phyloP scores from a whole-genome alignment of 2,329 filamentous ascomycete genomes.

The Exophiala sideris region DNA sequence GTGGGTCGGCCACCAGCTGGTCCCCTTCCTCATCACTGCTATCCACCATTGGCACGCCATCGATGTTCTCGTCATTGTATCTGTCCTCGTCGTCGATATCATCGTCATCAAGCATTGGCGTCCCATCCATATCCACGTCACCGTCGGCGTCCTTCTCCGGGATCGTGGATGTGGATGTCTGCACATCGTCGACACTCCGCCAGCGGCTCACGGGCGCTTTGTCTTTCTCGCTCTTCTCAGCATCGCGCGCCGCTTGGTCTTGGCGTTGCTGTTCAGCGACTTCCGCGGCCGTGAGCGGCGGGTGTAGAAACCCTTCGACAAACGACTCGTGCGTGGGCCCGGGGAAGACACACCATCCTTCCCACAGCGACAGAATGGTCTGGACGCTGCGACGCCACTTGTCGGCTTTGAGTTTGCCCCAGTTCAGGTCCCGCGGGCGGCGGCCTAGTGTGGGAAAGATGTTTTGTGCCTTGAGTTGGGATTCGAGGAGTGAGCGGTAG shows the following conservation, averaged over 20 bases:
- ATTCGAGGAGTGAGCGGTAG: conserved; percentile 76
- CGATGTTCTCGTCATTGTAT: conserved; percentile 43
- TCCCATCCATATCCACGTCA: conserved; percentile 34
- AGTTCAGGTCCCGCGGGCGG: conserved; percentile 67
- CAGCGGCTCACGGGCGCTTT: conserved; percentile 15
- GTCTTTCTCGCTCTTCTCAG: conserved; percentile 39
- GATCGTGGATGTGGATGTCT: too few relatives aligned
- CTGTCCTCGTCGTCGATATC: conserved; percentile 32
- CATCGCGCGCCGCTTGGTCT: conserved; percentile 29
- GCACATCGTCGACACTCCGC: conserved; percentile 17
- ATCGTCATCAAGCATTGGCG: conserved; percentile 32
- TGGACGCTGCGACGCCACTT: conserved; percentile 79
- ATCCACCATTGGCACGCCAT: conserved; percentile 45
- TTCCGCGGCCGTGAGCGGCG: conserved; percentile 54
- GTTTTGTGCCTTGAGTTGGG: conserved; percentile 62
- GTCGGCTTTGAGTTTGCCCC: conserved; percentile 77
- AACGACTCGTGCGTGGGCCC: conserved; percentile 70
- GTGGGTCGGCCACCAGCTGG: not conserved
- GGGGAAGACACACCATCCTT: conserved; percentile 65
- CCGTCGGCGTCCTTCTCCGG: conserved; percentile 16
- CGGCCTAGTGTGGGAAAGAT: conserved; percentile 73
- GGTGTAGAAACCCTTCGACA: conserved; percentile 66
- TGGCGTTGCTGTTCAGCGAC: conserved; percentile 43
- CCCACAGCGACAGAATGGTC: conserved; percentile 67
- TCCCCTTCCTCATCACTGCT: conserved; percentile 50